Evolutionary conservation across 768 basidiomycete genomes (phyloP), one percentile per base, ranked within the genome.

Genomic region (Podaxis sp.): DNA sequence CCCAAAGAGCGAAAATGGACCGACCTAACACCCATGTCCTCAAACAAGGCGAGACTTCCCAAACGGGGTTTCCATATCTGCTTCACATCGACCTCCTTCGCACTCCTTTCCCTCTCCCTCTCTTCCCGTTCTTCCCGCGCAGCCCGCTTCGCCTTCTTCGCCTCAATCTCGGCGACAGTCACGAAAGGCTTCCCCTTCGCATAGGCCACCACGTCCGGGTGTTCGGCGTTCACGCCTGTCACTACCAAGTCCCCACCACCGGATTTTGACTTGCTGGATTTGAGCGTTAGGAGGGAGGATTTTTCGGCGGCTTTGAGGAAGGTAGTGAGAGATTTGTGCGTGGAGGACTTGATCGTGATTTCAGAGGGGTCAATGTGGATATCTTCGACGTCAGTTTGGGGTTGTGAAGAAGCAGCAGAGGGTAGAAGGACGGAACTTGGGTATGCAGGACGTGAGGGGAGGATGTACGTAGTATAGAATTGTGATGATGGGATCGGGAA

Each of bases 261-360:
- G 7, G 74, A 72, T 51, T 80, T 80, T 64, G 82, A 81, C 65
- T 78, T 80, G 2, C 77, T 78, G 22, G 88, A 81, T 70, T 96
- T 97, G 24, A 89, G 77, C 12, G 85, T 85, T 40, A 96, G 69
- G 24, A 97, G 72, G 0, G 82, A 82, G 7, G 86, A 84, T 71
- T 96, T 96, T 64, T 93, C 91, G 17, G 83, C 78, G 17, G 83
- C 69, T 71, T 91, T 95, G 68, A 97, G 80, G 77, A 96, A 95
- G 1, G 88, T 81, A 1, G 87, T 82, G 20, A 96, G 80, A 10
- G 92, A 91, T 74, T 95, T 97, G 77, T 87, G 84, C 1, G 82
- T 82, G 1, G 92, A 94, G 10, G 88, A 82, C 67, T 90, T 94
- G 72, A 96, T 89, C 66, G 84, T 91, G 62, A 90, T 82, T 46